Evolutionary conservation across 805 yeast genomes (phyloP).

Genomic region (Saccharomycopsis lassenensis): DNA sequence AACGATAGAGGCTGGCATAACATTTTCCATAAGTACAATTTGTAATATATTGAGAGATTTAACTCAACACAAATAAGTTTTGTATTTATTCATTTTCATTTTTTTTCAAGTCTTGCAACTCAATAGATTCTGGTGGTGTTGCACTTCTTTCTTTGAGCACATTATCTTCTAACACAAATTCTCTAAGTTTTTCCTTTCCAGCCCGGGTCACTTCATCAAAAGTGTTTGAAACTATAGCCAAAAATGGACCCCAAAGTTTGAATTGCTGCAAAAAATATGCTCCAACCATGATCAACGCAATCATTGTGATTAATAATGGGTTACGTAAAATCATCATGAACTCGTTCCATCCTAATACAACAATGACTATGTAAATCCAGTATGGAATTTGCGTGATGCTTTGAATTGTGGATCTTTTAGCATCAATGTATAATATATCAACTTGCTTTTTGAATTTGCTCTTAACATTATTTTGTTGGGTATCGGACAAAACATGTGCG

Average conservation of each 20-base stretch:
- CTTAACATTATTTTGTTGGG: conserved; percentile 46
- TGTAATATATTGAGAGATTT: too few relatives aligned
- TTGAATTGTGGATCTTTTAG: conserved; percentile 76
- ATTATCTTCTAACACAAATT: conserved; percentile 15
- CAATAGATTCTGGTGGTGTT: too few relatives aligned
- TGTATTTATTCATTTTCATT: too few relatives aligned
- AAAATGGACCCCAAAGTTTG: conserved; percentile 69
- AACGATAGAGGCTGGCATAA: too few relatives aligned
- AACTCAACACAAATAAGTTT: too few relatives aligned
- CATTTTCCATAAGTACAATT: too few relatives aligned
- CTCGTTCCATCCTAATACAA: conserved; percentile 91
- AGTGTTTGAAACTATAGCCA: conserved; percentile 46
- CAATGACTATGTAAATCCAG: conserved; percentile 62
- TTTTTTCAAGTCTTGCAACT: too few relatives aligned
- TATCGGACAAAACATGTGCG: conserved; percentile 35
- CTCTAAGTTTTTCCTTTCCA: conserved; percentile 29
- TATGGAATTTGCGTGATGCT: conserved; percentile 73
- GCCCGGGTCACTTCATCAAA: conserved; percentile 44
- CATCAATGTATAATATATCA: conserved; percentile 73
- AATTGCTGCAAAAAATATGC: conserved; percentile 56
- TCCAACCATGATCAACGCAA: conserved; percentile 47
- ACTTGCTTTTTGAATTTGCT: conserved; percentile 60
- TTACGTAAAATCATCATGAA: conserved; percentile 78
- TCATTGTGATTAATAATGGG: conserved; percentile 66
- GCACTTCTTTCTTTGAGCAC: too few relatives aligned